A percentile compares a stretch with the other conserved stretches of the same genome.
Conservation (phyloP, 129 eudicot species). For the Chrysanthemum seticuspe region DNA sequence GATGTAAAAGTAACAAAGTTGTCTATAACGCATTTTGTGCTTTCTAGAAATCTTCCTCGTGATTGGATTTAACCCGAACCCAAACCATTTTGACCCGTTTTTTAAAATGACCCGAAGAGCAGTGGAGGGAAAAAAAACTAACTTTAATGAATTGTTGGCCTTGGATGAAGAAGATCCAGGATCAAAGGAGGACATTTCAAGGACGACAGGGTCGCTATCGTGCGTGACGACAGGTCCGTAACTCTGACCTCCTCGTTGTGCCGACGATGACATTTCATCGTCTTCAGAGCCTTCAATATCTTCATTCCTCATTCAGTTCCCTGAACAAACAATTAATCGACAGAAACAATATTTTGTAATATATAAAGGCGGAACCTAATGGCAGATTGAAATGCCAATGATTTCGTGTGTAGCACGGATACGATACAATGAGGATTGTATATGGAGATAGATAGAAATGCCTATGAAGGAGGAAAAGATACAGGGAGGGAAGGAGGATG, state of each 20-base stretch:
- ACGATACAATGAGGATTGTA: background rate
- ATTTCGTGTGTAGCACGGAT: background rate
- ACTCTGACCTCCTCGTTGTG: constrained; percentile 39
- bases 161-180: constrained; percentile 44
- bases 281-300: constrained; percentile 51
- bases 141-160: constrained; percentile 24
- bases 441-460: background rate
- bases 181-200: constrained; percentile 76
- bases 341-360: background rate
- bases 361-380: background rate
- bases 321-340: background rate
- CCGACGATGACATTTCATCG: constrained; percentile 34
- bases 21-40: too few species aligned
- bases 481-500: constrained; percentile 15
- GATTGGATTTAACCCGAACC: too few species aligned
- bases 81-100: too few species aligned
- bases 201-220: constrained; percentile 65
- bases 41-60: too few species aligned
- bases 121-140: background rate
- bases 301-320: constrained; percentile 43
- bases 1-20: too few species aligned
- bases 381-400: constrained; percentile 1
- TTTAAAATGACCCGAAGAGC: too few species aligned
- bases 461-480: constrained; percentile 18
- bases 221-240: constrained; percentile 64